These are phyloP conservation scores for Phytomonas sp. DNA, from an alignment of 208 protist genomes.

Conservation along the genomic window DNA sequence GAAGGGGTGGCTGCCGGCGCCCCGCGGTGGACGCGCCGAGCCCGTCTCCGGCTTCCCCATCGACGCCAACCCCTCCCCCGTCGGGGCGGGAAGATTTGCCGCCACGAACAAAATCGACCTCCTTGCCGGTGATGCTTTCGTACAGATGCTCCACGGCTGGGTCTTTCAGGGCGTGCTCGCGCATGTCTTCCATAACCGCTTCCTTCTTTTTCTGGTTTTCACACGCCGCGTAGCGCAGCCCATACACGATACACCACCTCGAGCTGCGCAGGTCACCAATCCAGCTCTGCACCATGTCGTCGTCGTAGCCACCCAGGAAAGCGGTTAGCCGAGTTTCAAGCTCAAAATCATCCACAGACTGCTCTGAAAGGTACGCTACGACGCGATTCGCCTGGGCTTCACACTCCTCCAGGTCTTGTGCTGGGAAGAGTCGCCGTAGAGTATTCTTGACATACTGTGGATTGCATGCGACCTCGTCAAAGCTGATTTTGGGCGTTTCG, in stretches of 20 bases:
- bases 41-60: constrained; percentile 8
- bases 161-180: constrained; percentile 48
- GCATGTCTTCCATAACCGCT: constrained; percentile 69
- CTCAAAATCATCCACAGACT: constrained; percentile 46
- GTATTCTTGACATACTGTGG: constrained; percentile 69
- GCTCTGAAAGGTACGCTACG: constrained; percentile 51
- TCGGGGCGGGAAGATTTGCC: not conserved
- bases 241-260: constrained; percentile 81
- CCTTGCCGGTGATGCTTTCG: constrained; percentile 73
- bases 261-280: constrained; percentile 56
- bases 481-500: constrained; percentile 28
- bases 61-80: not conserved
- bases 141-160: constrained; percentile 65
- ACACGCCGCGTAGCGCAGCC: constrained; percentile 51
- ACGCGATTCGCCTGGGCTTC: constrained; percentile 53
- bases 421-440: constrained; percentile 70
- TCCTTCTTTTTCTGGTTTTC: constrained; percentile 56
- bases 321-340: constrained; percentile 85
- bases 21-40: constrained; percentile 10
- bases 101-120: constrained; percentile 15
- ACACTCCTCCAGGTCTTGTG: constrained; percentile 46
- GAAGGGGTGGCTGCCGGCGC: constrained; percentile 38
- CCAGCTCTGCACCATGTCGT: constrained; percentile 73
- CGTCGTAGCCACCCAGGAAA: constrained; percentile 77
- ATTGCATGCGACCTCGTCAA: constrained; percentile 83